Base-by-base conservation (phyloP, 163 green algal genomes). In the Trebouxiophyceae sp. region DNA sequence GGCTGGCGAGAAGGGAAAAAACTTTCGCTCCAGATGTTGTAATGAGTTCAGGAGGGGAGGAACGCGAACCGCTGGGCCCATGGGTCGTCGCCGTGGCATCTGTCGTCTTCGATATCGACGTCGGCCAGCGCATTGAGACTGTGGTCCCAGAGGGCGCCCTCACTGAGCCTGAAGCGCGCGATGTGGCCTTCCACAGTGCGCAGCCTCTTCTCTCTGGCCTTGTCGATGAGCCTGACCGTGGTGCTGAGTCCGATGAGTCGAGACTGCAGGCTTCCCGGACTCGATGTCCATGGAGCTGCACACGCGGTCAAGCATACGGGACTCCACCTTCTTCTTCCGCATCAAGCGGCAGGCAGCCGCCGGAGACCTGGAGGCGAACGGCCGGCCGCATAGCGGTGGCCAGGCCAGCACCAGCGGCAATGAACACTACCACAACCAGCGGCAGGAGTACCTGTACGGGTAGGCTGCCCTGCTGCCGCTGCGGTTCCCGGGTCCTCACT, bases 271-370 rank as follows among this genome's bases (percentile, higher is more conserved):
- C 23, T 16, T 57, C 57, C 77, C 88, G 82, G 85, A 92, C 45
- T 87, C 81, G 0, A 78, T 90, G 73, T 87, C 80, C 0, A 77
- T 86, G 70, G 80, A 89, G 63, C 69, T 89, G 32, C 70, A 83
- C 31, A 69, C 72, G 0, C 39, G 70, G 1, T 83, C 60, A 23
- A 79, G 68, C 19, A 82, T 92, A n/a, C 77, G 78, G 4, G 85
- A 92, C 73, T 86, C 78, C 57, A 84, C 63, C 5, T 91, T 89
- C 67, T 83, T 83, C 45, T 89, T 91, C 57, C 72, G 83, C 8
- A 72, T 89, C 23, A 74, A 68, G 46, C 71, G 72, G 2, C 5
- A 54, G 33, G 2, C 23, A 19, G 20, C 22, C 7, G 29, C 4
- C 32, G 29, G 24, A 12, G n/a, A 12, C 4, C 31, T 8, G 26